phyloP scores from a whole-genome alignment of 2,329 filamentous ascomycete genomes.

The Cladophialophora bantiana region DNA sequence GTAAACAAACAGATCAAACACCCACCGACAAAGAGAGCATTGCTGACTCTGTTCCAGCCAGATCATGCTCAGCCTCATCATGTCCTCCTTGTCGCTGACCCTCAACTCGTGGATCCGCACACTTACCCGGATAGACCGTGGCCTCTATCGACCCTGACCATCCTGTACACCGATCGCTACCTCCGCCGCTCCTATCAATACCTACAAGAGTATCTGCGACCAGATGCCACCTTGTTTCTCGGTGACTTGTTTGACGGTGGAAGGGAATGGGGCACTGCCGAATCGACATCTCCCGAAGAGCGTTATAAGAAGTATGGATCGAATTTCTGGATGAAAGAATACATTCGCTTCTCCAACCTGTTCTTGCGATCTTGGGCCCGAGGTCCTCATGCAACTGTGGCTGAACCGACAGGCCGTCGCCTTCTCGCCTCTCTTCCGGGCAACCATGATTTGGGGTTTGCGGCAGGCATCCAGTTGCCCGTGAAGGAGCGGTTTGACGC shows the following conservation, averaged over 20 bases:
- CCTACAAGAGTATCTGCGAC: conserved; percentile 76
- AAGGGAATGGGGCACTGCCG: conserved; percentile 84
- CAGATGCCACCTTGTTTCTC: conserved; percentile 87
- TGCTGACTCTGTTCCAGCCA: conserved; percentile 62
- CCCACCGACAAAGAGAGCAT: not conserved
- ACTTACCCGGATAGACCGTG: conserved; percentile 87
- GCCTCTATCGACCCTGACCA: conserved; percentile 71
- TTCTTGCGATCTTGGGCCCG: conserved; percentile 75
- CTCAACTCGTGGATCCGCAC: conserved; percentile 90
- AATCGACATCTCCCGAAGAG: conserved; percentile 66
- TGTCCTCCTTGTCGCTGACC: conserved; percentile 84
- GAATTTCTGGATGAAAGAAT: conserved; percentile 85
- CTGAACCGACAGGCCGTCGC: conserved; percentile 72
- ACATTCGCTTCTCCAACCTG: conserved; percentile 81
- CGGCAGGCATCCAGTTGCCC: conserved; percentile 77
- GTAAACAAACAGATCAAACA: conserved; percentile 56
- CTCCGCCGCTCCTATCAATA: conserved; percentile 81
- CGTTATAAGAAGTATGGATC: conserved; percentile 80
- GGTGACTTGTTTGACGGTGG: conserved; percentile 96
- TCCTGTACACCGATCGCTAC: conserved; percentile 86
- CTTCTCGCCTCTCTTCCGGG: conserved; percentile 86
- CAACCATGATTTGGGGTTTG: conserved; percentile 95
- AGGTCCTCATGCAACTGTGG: conserved; percentile 56
- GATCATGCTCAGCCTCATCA: conserved; percentile 79
- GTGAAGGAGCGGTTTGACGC: conserved; percentile 84